A percentile compares a stretch with the other conserved stretches of the same genome.
phyloP scores from a whole-genome alignment of 2,329 filamentous ascomycete genomes.

The Kalmusia sp. region DNA sequence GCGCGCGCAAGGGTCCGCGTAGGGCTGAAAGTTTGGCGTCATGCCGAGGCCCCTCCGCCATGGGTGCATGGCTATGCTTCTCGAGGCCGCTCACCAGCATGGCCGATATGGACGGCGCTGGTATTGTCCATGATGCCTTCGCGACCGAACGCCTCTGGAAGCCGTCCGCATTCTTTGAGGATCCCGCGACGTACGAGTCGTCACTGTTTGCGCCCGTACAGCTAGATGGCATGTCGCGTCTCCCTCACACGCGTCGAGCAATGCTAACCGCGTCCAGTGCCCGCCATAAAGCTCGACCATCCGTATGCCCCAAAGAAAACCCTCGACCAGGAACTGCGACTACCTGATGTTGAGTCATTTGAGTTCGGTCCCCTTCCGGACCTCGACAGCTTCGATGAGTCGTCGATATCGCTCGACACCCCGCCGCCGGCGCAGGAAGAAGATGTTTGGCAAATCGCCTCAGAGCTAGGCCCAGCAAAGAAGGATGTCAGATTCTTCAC shows the following conservation, averaged over 20 bases:
- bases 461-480: slow-evolving; percentile 38
- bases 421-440: slow-evolving; percentile 32
- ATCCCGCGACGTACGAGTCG: slow-evolving; percentile 28
- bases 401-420: slow-evolving; percentile 33
- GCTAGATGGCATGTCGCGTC: slow-evolving; percentile 46
- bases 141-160: slow-evolving; percentile 68
- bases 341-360: slow-evolving; percentile 49
- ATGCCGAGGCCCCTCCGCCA: slow-evolving; percentile 31
- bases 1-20: slow-evolving; percentile 24
- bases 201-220: slow-evolving; percentile 42
- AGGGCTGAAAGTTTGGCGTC: slow-evolving; percentile 42
- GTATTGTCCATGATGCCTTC: slow-evolving; percentile 64
- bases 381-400: slow-evolving; percentile 41
- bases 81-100: slow-evolving; percentile 15
- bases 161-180: slow-evolving; percentile 56
- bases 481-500: slow-evolving; percentile 59
- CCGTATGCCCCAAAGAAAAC: slow-evolving; percentile 47
- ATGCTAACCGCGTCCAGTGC: slow-evolving; percentile 38
- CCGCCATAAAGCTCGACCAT: slow-evolving; percentile 45
- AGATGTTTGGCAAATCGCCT: slow-evolving; percentile 50
- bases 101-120: slow-evolving; percentile 51
- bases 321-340: slow-evolving; percentile 42
- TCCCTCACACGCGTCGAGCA: slow-evolving; percentile 28
- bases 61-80: too few species aligned
- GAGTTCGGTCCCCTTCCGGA: slow-evolving; percentile 48